Conservation (phyloP, 768 basidiomycete species). For the Coprinopsis sp. region DNA sequence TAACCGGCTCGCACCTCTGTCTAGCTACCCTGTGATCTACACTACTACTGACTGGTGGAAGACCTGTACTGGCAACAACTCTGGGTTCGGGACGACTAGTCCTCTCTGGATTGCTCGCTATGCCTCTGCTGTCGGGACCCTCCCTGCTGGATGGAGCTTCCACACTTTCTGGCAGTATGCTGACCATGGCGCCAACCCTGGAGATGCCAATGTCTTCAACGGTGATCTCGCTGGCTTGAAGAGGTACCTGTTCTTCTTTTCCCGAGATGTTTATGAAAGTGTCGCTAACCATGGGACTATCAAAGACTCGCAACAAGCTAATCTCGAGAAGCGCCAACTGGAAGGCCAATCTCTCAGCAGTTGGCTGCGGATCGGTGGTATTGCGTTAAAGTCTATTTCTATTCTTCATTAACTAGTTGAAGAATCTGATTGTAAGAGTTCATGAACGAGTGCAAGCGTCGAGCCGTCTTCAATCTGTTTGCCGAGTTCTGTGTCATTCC, state of each 20-base stretch:
- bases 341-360: too few relatives aligned
- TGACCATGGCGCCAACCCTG: slow-evolving; percentile 50
- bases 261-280: too few relatives aligned
- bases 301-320: too few relatives aligned
- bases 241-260: slow-evolving; percentile 4
- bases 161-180: slow-evolving; percentile 61
- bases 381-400: too few relatives aligned
- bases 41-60: slow-evolving; percentile 67
- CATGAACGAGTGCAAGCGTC: slow-evolving; percentile 20
- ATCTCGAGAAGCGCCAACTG: too few relatives aligned
- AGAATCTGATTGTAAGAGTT: not conserved
- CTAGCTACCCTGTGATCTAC: slow-evolving; percentile 26
- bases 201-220: slow-evolving; percentile 55
- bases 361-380: too few relatives aligned
- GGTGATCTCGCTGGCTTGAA: slow-evolving; percentile 24
- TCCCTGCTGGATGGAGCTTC: slow-evolving; percentile 55
- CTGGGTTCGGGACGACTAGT: slow-evolving; percentile 43
- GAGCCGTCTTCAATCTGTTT: slow-evolving; percentile 55
- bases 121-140: slow-evolving; percentile 43
- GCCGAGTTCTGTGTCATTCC: slow-evolving; percentile 44
- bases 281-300: too few relatives aligned
- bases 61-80: slow-evolving; percentile 57
- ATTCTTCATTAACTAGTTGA: not conserved
- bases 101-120: slow-evolving; percentile 62
- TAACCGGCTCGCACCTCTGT: slow-evolving; percentile 6